Evolutionary conservation across 1,139 yeast genomes (phyloP), one percentile per base, ranked within the genome.

Genomic region (Candida glucosophila): DNA sequence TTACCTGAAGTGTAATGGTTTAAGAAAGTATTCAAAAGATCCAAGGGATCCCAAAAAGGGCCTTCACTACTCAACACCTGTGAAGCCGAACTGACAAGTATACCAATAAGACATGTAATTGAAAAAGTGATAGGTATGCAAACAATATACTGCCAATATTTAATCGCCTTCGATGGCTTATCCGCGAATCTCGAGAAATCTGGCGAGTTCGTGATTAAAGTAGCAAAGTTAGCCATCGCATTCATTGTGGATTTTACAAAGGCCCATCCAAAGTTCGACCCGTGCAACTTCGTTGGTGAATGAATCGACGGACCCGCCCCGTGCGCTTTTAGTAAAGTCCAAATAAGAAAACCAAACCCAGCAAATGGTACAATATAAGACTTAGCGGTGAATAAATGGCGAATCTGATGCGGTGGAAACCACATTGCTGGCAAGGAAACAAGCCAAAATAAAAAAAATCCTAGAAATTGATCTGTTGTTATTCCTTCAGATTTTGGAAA

Each of bases 41-140:
- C 92, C 35, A 85, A 64, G 14, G 96, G 96, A 20, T 82, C 74
- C 96, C 96, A 86, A 43, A 70, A 70, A 19, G 86, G 67, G n/a
- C n/a, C n/a, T 34, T 67, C 70, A 15, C 78, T 85, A 41, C 77
- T 83, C 43, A 85, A 50, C 11, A 67, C 54, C 17, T 75, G 63
- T 5, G 93, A 80, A 2, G 95, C 85, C 5, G 93, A 77, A 17
- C 94, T 78, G 12, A 85, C 90, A 40, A 86, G 59, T 32, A 86
- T 80, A 49, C 96, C 96, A 44, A 86, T 77, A 41, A 86, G 65
- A 10, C 93, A 76, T 10, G 95, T 83, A 31, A 85, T 44, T 4
- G 92, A 77, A 51, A 85, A 85, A 40, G 82, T 67, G 12, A 80
- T 39, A 19, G 95, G 95, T 35, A 85, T 75, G 5, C 88, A 67